Percentiles rank a stretch among this genome's conserved stretches.
These are phyloP conservation scores for Dispira simplex DNA, from an alignment of 192 early-diverging fungal genomes.

Conservation along the genomic window DNA sequence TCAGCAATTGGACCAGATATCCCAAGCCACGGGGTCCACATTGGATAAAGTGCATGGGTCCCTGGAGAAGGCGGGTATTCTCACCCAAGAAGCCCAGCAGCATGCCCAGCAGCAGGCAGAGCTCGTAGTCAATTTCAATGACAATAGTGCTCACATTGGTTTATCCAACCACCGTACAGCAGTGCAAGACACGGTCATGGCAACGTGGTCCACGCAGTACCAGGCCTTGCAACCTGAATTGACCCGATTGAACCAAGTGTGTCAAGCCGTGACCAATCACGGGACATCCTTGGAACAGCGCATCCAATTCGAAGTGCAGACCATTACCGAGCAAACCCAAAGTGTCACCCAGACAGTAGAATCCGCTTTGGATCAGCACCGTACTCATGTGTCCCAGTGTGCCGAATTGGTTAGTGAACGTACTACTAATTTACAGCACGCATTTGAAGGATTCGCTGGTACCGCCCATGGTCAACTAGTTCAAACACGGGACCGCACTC, in stretches of 20 bases:
- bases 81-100: background rate
- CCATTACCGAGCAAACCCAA: background rate
- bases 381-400: background rate
- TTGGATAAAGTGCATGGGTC: background rate
- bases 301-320: slow-evolving; percentile 1
- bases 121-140: background rate
- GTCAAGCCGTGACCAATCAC: background rate
- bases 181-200: background rate
- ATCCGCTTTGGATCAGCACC: background rate
- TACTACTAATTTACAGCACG: background rate
- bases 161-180: background rate
- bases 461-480: background rate
- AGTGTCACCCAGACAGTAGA: background rate
- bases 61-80: background rate
- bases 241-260: background rate
- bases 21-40: background rate
- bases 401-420: background rate
- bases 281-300: background rate
- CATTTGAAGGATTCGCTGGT: background rate
- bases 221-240: background rate
- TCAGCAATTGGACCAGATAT: background rate
- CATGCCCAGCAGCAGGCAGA: background rate
- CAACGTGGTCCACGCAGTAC: background rate
- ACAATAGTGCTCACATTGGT: background rate
- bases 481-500: background rate